phyloP scores from a whole-genome alignment of 192 early-diverging fungal species.

The Rhizoclosmatium sp. region DNA sequence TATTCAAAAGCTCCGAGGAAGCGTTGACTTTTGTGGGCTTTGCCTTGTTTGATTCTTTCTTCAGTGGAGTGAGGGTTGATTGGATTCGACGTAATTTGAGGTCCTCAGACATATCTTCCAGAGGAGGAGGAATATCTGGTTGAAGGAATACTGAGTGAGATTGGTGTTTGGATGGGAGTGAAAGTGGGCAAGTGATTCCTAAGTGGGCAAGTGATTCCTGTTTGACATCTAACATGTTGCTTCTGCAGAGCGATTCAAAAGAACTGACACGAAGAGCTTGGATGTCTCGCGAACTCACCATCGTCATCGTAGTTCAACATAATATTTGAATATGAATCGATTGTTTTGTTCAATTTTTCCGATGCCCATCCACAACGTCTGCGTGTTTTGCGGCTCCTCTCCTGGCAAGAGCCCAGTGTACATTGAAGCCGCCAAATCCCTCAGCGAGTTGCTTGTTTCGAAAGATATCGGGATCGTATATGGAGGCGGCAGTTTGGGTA shows the following conservation, averaged over 20 bases:
- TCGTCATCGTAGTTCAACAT: too few species aligned
- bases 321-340: too few species aligned
- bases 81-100: not conserved
- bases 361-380: constrained; percentile 42
- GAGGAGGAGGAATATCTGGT: constrained; percentile 31
- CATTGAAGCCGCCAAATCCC: constrained; percentile 30
- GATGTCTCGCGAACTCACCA: too few species aligned
- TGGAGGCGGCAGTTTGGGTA: constrained; percentile 42
- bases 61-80: not conserved
- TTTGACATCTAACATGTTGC: too few species aligned
- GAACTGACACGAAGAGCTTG: too few species aligned
- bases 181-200: too few species aligned
- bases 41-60: not conserved
- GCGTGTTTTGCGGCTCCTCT: constrained; percentile 59
- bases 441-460: constrained; percentile 28
- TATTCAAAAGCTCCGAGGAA: too few species aligned
- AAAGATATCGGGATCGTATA: constrained; percentile 43
- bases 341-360: too few species aligned
- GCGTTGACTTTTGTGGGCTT: not conserved
- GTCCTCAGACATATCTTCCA: constrained; percentile 44
- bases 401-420: constrained; percentile 37
- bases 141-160: not conserved
- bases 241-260: too few species aligned
- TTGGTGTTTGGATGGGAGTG: too few species aligned
- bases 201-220: too few species aligned